Base-by-base conservation (phyloP, 805 yeast genomes). In the Hanseniaspora occidentalis region DNA sequence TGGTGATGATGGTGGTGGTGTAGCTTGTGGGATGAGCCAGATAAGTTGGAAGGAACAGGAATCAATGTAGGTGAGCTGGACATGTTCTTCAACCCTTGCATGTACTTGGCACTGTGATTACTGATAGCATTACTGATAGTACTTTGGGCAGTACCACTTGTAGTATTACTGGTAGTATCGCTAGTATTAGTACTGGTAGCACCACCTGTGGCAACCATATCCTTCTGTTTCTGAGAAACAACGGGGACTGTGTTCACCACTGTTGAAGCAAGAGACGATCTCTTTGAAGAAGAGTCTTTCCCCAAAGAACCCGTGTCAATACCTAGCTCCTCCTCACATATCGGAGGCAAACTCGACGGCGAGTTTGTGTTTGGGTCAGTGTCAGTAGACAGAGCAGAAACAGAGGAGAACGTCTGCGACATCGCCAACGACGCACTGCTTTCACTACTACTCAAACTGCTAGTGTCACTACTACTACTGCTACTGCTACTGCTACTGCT, bases 401-500 rank as follows among this genome's bases (percentile, higher is more conserved):
- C 20, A 20, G 36, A 24, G 21, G 31, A 23, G 4, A 17, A 38
- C 5, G 22, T 6, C 18, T 8, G 9, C 9, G 7, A 7, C 3
- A 18, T 4, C 14, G 31, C 14, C 6, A 24, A 13, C 35, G 36
- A 41, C 17, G 39, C 31, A 20, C 39, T 35, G 26, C 23, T 23
- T 11, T 29, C 24, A 18, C 17, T n/a, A 31, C 39, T 33, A 26
- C 37, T 33, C 37, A 23, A 29, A 20, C 23, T 35, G 11, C 18
- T 31, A 13, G 31, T 24, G 21, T 24, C 36, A 16, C 24, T 34
- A 26, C 20, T 14, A 2, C 26, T 22, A 31, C 21, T 31, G 37
- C 42, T 29, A 29, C 18, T 24, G 38, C 34, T 44, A n/a, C 46
- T 41, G 24, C 44, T 38, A 21, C 37, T 36, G 14, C 40, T 39